Percentiles rank a stretch among this genome's conserved stretches.
phyloP scores from a whole-genome alignment of 2,329 filamentous ascomycete genomes.

The Fusarium circinatum region DNA sequence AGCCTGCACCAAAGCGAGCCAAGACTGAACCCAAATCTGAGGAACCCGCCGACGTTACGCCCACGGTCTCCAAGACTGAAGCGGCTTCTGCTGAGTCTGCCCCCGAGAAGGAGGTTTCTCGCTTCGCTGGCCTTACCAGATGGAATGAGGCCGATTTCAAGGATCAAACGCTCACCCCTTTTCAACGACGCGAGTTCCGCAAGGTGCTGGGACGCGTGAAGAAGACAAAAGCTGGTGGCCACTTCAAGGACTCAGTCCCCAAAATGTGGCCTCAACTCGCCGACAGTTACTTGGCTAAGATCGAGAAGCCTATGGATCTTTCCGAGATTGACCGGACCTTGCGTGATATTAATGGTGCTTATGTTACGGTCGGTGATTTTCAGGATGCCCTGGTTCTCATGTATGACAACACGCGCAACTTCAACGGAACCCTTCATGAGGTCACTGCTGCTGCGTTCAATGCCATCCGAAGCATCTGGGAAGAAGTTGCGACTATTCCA shows the following conservation, averaged over 20 bases:
- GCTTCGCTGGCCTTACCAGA: constrained; percentile 48
- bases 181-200: constrained; percentile 70
- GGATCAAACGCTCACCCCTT: constrained; percentile 63
- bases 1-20: constrained; percentile 82
- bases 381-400: constrained; percentile 80
- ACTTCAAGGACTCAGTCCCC: constrained; percentile 83
- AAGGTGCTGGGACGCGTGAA: constrained; percentile 79
- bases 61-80: constrained; percentile 18
- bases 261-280: constrained; percentile 80
- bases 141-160: constrained; percentile 57
- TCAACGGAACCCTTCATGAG: constrained; percentile 83
- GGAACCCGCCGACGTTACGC: constrained; percentile 36
- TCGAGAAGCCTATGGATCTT: constrained; percentile 87
- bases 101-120: constrained; percentile 29
- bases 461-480: constrained; percentile 67
- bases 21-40: constrained; percentile 72
- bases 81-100: constrained; percentile 40
- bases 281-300: constrained; percentile 73
- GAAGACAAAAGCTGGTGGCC: constrained; percentile 82
- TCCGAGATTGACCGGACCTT: constrained; percentile 83
- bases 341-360: constrained; percentile 68
- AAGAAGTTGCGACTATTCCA: constrained; percentile 56
- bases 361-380: constrained; percentile 76
- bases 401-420: constrained; percentile 79
- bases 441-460: constrained; percentile 69